These are phyloP conservation scores for Trichoderma semiorbis DNA, from an alignment of 2,329 filamentous ascomycete genomes.

Conservation along the genomic window DNA sequence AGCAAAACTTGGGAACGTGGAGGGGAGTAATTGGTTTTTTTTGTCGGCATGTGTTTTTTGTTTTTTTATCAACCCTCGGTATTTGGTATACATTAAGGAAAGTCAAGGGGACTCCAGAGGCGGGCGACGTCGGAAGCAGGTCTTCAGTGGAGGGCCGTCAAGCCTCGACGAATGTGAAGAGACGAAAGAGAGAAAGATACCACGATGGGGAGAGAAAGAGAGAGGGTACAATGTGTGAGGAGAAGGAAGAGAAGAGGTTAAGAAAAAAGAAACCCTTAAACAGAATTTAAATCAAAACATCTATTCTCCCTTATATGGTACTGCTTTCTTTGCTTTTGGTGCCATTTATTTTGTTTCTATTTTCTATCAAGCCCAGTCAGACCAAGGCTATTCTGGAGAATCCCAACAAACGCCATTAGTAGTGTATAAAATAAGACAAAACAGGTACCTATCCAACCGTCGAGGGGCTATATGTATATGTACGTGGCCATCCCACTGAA, in stretches of 20 bases:
- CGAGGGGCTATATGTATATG: neutral
- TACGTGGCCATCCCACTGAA: neutral
- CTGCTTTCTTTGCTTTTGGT: neutral
- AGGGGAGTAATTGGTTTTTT: slow-evolving; percentile 3
- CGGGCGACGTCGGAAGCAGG: slow-evolving; percentile 14
- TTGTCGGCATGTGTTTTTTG: neutral
- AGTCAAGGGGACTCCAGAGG: neutral
- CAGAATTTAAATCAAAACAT: neutral
- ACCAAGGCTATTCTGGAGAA: neutral
- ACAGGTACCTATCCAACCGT: neutral
- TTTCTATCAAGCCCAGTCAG: neutral
- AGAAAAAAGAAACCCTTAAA: slow-evolving; percentile 2
- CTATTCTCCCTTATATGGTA: neutral
- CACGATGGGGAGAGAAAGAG: neutral
- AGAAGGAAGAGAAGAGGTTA: neutral
- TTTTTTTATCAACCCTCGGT: neutral
- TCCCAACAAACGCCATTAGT: slow-evolving; percentile 7
- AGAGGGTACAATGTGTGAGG: neutral
- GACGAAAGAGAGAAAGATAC: slow-evolving; percentile 15
- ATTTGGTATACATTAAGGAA: slow-evolving; percentile 5
- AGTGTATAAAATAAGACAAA: neutral
- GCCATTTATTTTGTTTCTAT: neutral
- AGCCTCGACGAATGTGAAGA: neutral
- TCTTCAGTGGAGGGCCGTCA: slow-evolving; percentile 5
- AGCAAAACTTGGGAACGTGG: slow-evolving; percentile 5